Evolutionary conservation across 1,284 basidiomycete genomes (phyloP), one percentile per base, ranked within the genome.

Genomic region (Ceratorhiza oryzae-sativae): DNA sequence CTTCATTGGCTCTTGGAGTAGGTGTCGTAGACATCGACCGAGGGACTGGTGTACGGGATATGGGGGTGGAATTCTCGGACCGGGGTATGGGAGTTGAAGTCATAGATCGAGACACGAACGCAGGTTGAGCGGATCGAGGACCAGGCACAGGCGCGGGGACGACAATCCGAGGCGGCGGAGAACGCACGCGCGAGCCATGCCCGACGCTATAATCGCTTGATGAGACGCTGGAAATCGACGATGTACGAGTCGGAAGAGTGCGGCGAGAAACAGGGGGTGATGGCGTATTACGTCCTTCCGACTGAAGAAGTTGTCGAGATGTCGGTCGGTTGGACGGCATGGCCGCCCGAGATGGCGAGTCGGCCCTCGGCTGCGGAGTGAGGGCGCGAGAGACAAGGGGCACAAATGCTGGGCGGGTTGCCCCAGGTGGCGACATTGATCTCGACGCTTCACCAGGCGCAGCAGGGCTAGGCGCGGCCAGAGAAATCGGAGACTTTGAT

Each of bases 11-110:
- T 13, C 63, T 49, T 42, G 63, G 63, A n/a, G 62, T 65, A 4
- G 63, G 63, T n/a, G 63, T 68, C 36, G 39, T 56, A 2, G 63
- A 68, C 63, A 68, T 68, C 13, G 63, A 68, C 27, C 63, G 49
- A 55, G 51, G 51, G 9, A 51, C 25, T 36, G 41, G 30, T 20
- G 32, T 30, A 18, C 32, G 46, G 9, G 62, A 51, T 39, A 41
- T 25, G 13, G 46, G 39, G 13, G 61, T 59, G 23, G 62, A 46
- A 9, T 46, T 65, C n/a, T 30, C 25, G 3, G 60, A 48, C 20
- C 62, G 62, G n/a, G 62, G 20, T 1, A 39, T 65, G 32, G 62
- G 48, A 8, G 62, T 46, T 12, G 62, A 46, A 13, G 34, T 39
- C 48, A 65, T 46, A 3, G 62, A 65, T 51, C 46, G 62, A 39